phyloP scores from a whole-genome alignment of 169 alveolate species.

The Cryptosporidium parvum region DNA sequence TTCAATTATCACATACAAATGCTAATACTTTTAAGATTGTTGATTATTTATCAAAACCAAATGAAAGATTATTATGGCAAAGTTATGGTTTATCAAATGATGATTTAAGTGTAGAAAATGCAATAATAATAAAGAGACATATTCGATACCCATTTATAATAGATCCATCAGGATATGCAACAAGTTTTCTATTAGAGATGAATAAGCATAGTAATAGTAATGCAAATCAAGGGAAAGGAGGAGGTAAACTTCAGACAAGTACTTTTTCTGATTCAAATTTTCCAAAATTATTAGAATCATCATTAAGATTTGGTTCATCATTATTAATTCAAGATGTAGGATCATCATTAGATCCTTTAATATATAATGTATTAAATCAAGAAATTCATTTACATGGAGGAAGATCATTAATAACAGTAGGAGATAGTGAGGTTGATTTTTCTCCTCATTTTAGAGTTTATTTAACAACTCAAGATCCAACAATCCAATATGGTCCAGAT shows the following conservation, averaged over 20 bases:
- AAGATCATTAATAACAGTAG: constrained; percentile 94
- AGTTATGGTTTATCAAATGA: constrained; percentile 95
- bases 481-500: constrained; percentile 96
- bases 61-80: constrained; percentile 89
- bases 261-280: constrained; percentile 88
- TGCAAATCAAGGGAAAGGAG: background rate
- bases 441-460: constrained; percentile 94
- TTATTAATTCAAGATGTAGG: constrained; percentile 95
- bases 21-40: constrained; percentile 88
- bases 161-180: constrained; percentile 96
- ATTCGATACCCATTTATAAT: constrained; percentile 95
- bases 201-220: constrained; percentile 9
- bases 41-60: constrained; percentile 95
- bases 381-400: constrained; percentile 97
- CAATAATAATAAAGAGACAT: constrained; percentile 89
- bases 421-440: constrained; percentile 97
- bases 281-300: constrained; percentile 92
- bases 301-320: constrained; percentile 96
- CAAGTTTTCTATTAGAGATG: constrained; percentile 81
- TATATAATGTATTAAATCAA: constrained; percentile 93
- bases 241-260: constrained; percentile 37
- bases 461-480: constrained; percentile 95
- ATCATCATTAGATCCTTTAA: constrained; percentile 86
- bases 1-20: constrained; percentile 83
- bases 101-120: constrained; percentile 96